Percentiles rank a stretch among this genome's conserved stretches.
Evolutionary conservation across 345 rosid species (phyloP).

Genomic region (Clausena lansium): DNA sequence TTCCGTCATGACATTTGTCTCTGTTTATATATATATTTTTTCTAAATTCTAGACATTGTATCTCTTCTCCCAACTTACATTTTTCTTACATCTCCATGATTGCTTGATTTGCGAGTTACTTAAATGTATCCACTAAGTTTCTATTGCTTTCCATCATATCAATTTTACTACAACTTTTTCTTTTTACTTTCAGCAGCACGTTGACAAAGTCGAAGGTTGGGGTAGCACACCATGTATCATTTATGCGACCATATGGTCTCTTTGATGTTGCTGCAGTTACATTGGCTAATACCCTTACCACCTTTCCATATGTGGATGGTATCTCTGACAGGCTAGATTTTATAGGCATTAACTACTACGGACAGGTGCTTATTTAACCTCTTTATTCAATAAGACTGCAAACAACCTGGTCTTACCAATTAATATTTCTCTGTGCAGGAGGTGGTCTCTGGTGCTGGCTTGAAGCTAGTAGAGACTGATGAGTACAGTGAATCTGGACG

Average conservation of each 20-base stretch:
- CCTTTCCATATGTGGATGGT: constrained; percentile 76
- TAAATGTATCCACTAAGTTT: background rate
- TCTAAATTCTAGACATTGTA: background rate
- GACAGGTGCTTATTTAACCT: constrained; percentile 55
- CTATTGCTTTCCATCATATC: background rate
- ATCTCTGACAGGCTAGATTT: constrained; percentile 71
- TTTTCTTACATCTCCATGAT: background rate
- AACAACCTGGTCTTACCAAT: background rate
- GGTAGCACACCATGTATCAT: constrained; percentile 90
- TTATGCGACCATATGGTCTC: constrained; percentile 85
- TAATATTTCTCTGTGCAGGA: constrained; percentile 51
- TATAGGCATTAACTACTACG: constrained; percentile 94
- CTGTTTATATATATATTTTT: background rate
- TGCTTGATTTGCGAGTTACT: background rate
- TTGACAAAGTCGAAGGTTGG: constrained; percentile 54
- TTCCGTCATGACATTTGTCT: background rate
- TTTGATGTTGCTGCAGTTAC: constrained; percentile 83
- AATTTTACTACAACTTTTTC: background rate
- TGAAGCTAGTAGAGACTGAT: constrained; percentile 86
- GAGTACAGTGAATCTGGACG: constrained; percentile 99
- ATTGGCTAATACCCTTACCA: constrained; percentile 67
- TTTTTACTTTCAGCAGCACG: constrained; percentile 24
- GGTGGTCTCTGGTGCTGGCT: constrained; percentile 73
- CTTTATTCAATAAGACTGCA: background rate
- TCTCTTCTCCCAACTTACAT: background rate